phyloP scores from a whole-genome alignment of 768 basidiomycete genomes.

The Serendipita indica region DNA sequence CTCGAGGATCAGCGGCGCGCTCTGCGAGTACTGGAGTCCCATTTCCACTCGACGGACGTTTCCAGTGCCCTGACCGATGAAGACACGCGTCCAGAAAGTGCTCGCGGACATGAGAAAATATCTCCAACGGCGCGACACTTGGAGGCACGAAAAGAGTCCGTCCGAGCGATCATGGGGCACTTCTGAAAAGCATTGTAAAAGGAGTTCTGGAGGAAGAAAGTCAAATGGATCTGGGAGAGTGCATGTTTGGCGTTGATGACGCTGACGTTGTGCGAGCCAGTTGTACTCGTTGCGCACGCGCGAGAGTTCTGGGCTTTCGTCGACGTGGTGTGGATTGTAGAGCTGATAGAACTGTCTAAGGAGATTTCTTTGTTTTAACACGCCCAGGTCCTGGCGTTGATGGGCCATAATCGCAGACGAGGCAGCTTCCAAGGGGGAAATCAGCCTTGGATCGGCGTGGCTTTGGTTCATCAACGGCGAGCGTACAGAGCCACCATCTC shows the following conservation, averaged over 20 bases:
- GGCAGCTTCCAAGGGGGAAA: no score
- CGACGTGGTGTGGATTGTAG: not conserved
- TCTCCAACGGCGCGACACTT: not conserved
- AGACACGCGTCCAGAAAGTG: constrained; percentile 2
- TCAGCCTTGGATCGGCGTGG: no score
- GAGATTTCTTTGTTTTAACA: not conserved
- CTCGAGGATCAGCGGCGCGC: not conserved
- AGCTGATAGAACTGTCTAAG: not conserved
- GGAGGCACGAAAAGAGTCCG: not conserved
- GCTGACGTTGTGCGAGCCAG: not conserved
- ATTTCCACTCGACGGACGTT: not conserved
- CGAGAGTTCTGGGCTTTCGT: not conserved
- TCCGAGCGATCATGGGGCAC: not conserved
- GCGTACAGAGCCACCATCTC: no score
- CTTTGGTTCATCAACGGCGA: no score
- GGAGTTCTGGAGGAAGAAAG: not conserved
- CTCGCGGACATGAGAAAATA: constrained; percentile 2
- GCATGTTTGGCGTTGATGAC: not conserved
- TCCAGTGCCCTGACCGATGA: not conserved
- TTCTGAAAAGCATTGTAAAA: not conserved
- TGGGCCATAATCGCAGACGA: not conserved
- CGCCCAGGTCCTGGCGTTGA: not conserved
- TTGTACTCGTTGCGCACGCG: not conserved
- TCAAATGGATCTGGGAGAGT: constrained; percentile 1
- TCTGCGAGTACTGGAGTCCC: not conserved